Conservation (phyloP, 1,284 basidiomycete species). For the Testicularia cyperi region DNA sequence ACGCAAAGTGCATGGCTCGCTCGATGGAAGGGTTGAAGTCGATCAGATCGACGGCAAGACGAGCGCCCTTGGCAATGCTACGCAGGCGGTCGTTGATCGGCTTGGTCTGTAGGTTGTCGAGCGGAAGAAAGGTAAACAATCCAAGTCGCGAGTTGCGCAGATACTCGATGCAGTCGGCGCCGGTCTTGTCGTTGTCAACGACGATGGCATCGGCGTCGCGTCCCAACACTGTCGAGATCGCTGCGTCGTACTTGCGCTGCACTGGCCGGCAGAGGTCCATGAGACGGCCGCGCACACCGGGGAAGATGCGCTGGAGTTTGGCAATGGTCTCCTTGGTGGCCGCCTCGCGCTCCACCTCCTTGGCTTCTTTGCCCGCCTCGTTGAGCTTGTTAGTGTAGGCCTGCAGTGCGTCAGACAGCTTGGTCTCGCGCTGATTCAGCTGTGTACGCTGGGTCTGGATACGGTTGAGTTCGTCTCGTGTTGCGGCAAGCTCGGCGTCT, state of each 20-base stretch:
- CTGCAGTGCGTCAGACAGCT: slow-evolving; percentile 81
- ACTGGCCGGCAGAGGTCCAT: slow-evolving; percentile 91
- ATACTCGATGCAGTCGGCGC: slow-evolving; percentile 96
- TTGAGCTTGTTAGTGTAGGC: slow-evolving; percentile 80
- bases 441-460: slow-evolving; percentile 73
- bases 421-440: slow-evolving; percentile 62
- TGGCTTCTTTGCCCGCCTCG: slow-evolving; percentile 50
- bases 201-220: slow-evolving; percentile 93
- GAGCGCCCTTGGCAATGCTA: slow-evolving; percentile 83
- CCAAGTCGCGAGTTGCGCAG: slow-evolving; percentile 91
- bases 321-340: slow-evolving; percentile 82
- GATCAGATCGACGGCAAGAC: slow-evolving; percentile 87
- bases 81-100: slow-evolving; percentile 92
- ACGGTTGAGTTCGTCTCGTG: slow-evolving; percentile 73
- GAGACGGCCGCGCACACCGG: slow-evolving; percentile 70
- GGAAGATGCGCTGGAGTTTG: slow-evolving; percentile 70
- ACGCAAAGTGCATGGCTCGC: slow-evolving; percentile 92
- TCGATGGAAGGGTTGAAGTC: slow-evolving; percentile 64
- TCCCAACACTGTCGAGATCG: slow-evolving; percentile 92
- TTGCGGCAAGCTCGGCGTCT: slow-evolving; percentile 39
- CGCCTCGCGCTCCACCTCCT: slow-evolving; percentile 78
- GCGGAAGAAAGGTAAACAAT: slow-evolving; percentile 93
- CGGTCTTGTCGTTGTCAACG: slow-evolving; percentile 93
- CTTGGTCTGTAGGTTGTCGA: slow-evolving; percentile 93
- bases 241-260: slow-evolving; percentile 85